A percentile compares a stretch with the other conserved stretches of the same genome.
These are phyloP conservation scores for Nicotiana attenuata DNA, from an alignment of 257 asterid species.

Conservation along the genomic window DNA sequence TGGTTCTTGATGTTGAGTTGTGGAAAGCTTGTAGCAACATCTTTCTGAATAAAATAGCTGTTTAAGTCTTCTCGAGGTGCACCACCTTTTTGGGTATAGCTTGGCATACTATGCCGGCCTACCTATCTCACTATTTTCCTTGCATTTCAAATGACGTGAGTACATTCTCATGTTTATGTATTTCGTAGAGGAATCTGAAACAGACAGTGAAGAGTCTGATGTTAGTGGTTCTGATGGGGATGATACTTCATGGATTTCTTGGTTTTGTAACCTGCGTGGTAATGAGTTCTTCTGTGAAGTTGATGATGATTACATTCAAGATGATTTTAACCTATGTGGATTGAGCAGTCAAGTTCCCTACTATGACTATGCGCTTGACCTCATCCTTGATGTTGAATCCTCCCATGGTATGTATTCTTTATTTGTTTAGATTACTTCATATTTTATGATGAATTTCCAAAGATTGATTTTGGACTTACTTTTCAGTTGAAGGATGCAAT, in stretches of 20 bases:
- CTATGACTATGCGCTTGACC: conserved; percentile 93
- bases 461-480: neutral
- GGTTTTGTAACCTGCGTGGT: conserved; percentile 98
- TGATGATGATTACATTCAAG: conserved; percentile 97
- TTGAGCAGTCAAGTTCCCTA: conserved; percentile 96
- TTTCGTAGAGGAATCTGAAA: conserved; percentile 84
- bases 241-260: conserved; percentile 96
- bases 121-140: neutral
- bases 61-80: neutral
- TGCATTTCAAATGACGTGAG: neutral
- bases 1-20: neutral
- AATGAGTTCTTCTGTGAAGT: conserved; percentile 97
- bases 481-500: neutral
- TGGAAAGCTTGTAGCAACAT: neutral
- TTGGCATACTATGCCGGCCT: neutral
- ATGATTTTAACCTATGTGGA: conserved; percentile 94
- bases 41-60: neutral
- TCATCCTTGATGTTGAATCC: conserved; percentile 89
- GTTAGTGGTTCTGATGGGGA: conserved; percentile 98
- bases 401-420: conserved; percentile 65
- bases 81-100: neutral
- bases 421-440: conserved; percentile 1
- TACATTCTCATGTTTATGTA: conserved; percentile 10
- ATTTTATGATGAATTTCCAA: neutral
- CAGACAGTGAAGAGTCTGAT: conserved; percentile 95